Evolutionary conservation across 2,329 filamentous ascomycete species (phyloP), one percentile per base, ranked within the genome.

Genomic region (Hypoxylon sp.): DNA sequence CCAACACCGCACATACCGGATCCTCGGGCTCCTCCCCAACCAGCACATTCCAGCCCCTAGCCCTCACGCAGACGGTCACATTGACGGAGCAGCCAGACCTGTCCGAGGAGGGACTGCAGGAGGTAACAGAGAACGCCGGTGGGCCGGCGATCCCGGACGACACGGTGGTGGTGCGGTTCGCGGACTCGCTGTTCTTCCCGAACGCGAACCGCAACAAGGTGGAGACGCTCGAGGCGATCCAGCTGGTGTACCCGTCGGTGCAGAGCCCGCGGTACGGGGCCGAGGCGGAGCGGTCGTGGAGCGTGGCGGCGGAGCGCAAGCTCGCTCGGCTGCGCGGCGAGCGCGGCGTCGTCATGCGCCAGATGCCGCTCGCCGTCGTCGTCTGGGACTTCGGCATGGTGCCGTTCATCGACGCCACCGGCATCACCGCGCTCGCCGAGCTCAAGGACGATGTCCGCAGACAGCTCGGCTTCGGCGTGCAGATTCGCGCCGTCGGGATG

Each of bases 171-270:
- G 81, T 86, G 63, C 73, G 73, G 3, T 82, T 84, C 66, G 76
- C 74, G 25, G 79, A 83, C 48, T 77, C 79, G 1, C 69, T 86
- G 25, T 79, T 86, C 67, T 87, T 86, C 70, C 79, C 77, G 54
- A 86, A 87, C 61, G 81, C 82, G 2, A 80, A 81, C 47, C 70
- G 76, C 29, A 61, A 52, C 44, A 69, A 69, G 45, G 38, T 57
- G 2, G 42, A 40, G 3, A 47, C 65, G 3, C 63, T 68, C 32
- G 67, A 69, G 50, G 62, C 62, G 5, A 61, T 68, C 15, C 65
- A 67, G 50, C 62, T 69, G 8, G 63, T 65, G 35, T 69, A 65
- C 49, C 64, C 66, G 21, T 55, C 60, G 1, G 55, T 65, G 17
- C 55, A 61, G 26, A 63, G 34, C 46, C 57, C 61, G 26, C 46